Evolutionary conservation across 140 eudicot genomes (phyloP), one percentile per base, ranked within the genome.

Genomic region (Oenanthe javanica): DNA sequence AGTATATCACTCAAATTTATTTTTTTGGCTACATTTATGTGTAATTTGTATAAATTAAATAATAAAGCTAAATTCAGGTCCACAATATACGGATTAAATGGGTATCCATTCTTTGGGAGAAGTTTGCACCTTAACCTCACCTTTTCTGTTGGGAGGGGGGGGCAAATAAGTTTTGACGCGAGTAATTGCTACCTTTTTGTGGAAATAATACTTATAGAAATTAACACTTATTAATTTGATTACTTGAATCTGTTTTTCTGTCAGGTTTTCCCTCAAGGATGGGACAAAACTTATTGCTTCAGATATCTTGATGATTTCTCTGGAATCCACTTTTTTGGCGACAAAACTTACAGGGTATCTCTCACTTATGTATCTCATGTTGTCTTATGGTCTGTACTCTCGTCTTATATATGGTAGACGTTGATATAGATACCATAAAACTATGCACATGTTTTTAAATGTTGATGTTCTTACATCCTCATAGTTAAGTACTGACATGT

Each of bases 201-300:
- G 10, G 7, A 76, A 49, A 51, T 72, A 47, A 25, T 36, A 0
- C 40, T 36, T 36, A 42, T n/a, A 46, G 61, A 47, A 75, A 63
- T 27, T 48, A 6, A n/a, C 18, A 45, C 48, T n/a, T 64, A 10
- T 0, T 46, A 43, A 51, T 13, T 71, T 18, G 64, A 19, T 42
- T 43, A 10, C 23, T 2, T 12, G 6, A 78, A 79, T 23, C 9
- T 55, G 63, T 80, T 42, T 21, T 85, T 12, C 9, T 77, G 38
- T 82, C 80, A 95, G 99, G 99, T 92, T 25, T 95, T 95, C 84
- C 99, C 97, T 42, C 90, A 86, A 82, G 98, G 98, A 59, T 94
- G 98, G 97, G 98, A 94, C 85, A 94, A 94, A 84, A 94, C 98
- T 48, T 94, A 92, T 79, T 92, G 98, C 87, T 90, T 94, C 93